A percentile compares a stretch with the other conserved stretches of the same genome.
These are phyloP conservation scores for Euphorbia peplus DNA, from an alignment of 345 rosid species.

Conservation along the genomic window DNA sequence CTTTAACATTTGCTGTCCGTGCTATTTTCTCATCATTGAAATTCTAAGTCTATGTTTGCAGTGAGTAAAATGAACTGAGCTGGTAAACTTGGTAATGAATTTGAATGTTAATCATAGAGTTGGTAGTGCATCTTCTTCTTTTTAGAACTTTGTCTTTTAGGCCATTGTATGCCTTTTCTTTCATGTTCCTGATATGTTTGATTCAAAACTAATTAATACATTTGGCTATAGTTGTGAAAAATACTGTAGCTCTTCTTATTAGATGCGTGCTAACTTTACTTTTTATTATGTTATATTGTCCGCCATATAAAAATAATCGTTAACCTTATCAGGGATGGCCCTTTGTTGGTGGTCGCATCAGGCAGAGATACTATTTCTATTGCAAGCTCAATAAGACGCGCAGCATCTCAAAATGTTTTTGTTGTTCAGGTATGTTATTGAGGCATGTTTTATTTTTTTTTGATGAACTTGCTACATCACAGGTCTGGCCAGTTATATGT, in stretches of 20 bases:
- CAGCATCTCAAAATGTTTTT: slow-evolving; percentile 82
- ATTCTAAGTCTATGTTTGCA: background rate
- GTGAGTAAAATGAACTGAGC: background rate
- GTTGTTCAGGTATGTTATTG: slow-evolving; percentile 70
- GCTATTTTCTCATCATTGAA: background rate
- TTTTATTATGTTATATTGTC: background rate
- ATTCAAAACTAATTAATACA: background rate
- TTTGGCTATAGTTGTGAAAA: background rate
- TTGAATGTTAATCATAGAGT: background rate
- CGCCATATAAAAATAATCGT: background rate
- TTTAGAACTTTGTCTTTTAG: background rate
- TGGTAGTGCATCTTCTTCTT: background rate
- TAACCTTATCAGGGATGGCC: slow-evolving; percentile 72
- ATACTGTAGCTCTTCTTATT: background rate
- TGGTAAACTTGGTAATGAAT: background rate
- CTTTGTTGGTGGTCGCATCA: slow-evolving; percentile 83
- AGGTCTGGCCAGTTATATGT: background rate
- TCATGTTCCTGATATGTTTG: background rate
- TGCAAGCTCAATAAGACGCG: slow-evolving; percentile 82
- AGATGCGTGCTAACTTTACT: background rate
- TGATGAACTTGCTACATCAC: background rate
- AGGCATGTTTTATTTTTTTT: slow-evolving; percentile 9
- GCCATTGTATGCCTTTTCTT: background rate
- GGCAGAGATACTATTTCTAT: slow-evolving; percentile 90
- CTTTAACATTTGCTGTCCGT: background rate